These are phyloP conservation scores for Gnomoniopsis smithogilvyi DNA, from an alignment of 2,329 filamentous ascomycete species.

Conservation along the genomic window DNA sequence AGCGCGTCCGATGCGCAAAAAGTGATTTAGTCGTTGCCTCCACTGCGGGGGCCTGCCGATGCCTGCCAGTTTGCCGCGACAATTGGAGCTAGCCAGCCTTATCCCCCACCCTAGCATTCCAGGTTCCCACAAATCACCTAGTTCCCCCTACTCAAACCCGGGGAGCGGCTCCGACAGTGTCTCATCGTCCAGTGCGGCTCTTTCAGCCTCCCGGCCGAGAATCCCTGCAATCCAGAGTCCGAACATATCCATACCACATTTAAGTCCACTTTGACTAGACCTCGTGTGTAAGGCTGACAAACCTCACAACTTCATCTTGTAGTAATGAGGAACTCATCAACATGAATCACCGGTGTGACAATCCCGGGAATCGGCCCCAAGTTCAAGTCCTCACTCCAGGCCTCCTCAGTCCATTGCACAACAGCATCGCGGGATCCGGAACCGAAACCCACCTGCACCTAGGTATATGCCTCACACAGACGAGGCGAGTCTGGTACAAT, in stretches of 20 bases:
- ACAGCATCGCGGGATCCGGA: too few relatives aligned
- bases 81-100: too few relatives aligned
- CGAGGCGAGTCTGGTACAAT: background rate
- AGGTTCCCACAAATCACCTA: too few relatives aligned
- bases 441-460: too few relatives aligned
- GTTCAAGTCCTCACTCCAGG: background rate
- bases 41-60: background rate
- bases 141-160: too few relatives aligned
- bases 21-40: constrained; percentile 8
- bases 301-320: background rate
- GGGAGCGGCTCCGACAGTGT: too few relatives aligned
- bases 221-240: background rate
- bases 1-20: background rate
- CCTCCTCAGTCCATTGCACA: background rate
- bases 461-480: too few relatives aligned
- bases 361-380: background rate
- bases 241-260: background rate
- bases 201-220: background rate
- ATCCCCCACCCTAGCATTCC: too few relatives aligned
- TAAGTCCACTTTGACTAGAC: background rate
- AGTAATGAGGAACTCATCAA: background rate
- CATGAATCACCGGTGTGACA: background rate
- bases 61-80: too few relatives aligned
- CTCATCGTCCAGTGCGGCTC: too few relatives aligned
- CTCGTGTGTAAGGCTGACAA: background rate